Evolutionary conservation across 192 early-diverging fungal species (phyloP), one percentile per base, ranked within the genome.

Genomic region (Oehlia diaphana): DNA sequence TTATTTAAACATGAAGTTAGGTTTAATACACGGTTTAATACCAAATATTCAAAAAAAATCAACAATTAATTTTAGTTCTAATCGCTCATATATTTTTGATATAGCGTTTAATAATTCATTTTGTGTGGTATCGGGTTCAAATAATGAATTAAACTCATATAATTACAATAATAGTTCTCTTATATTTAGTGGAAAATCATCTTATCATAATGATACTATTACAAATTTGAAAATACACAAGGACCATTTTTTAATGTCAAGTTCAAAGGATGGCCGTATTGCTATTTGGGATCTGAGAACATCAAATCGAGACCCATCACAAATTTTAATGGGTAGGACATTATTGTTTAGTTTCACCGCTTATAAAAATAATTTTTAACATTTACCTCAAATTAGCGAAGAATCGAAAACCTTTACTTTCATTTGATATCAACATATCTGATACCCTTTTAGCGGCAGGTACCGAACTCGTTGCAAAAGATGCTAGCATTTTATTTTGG

Each of bases 201-300:
- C 85, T 21, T 90, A 88, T 81, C 94, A 95, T 69, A 83, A 72
- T 8, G 81, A 90, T 47, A 86, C 86, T 70, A 87, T 95, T 37
- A 88, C 92, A 14, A 88, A 92, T 76, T 90, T 93, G 37, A 87
- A 90, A 66, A 44, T 81, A 16, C 83, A 91, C 67, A 86, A 86
- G 14, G 88, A 90, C 2, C 64, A 86, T 33, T 82, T 91, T 3
- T 72, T 94, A 33, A 89, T 91, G 72, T 88, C 90, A 1, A 85
- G 90, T 70, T 92, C 92, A 33, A 84, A 87, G 39, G 94, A 95
- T 74, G 87, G 89, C 2, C 79, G 80, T n/a, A 74, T 93, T 7
- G 90, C 87, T 42, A 77, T 86, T 26, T 93, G 93, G 93, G 94
- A 95, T 80, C 72, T 95, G 77, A 88, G 94, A 42, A 84, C 83